Conservation (phyloP, 2,329 filamentous ascomycete genomes). For the Whalleya microplaca region DNA sequence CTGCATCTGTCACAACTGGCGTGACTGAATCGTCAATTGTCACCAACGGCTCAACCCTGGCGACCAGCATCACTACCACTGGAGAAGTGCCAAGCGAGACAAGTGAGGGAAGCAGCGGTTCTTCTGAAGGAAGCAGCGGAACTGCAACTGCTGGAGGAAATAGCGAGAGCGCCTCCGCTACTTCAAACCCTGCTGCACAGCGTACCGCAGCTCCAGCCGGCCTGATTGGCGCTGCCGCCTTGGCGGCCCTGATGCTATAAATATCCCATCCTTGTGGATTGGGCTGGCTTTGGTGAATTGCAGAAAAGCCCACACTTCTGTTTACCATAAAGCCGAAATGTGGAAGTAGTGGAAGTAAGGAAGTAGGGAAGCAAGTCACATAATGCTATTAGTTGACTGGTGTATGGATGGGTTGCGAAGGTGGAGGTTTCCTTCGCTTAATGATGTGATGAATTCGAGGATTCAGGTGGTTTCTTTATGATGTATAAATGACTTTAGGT, state of each 20-base stretch:
- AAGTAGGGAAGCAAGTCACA: slow-evolving; percentile 24
- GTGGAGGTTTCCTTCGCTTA: slow-evolving; percentile 24
- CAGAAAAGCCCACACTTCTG: neutral
- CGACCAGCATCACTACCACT: slow-evolving; percentile 27
- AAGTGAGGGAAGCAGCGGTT: slow-evolving; percentile 8
- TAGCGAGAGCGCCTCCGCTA: slow-evolving; percentile 7
- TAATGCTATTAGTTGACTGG: slow-evolving; percentile 30
- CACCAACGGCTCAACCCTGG: slow-evolving; percentile 25
- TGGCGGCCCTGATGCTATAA: slow-evolving; percentile 36
- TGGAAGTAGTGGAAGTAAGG: slow-evolving; percentile 15
- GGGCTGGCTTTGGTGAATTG: slow-evolving; percentile 9
- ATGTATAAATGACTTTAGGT: slow-evolving; percentile 38
- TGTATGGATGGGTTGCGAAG: slow-evolving; percentile 26
- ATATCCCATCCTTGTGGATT: neutral
- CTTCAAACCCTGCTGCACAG: slow-evolving; percentile 19
- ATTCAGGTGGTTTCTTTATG: slow-evolving; percentile 31
- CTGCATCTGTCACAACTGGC: slow-evolving; percentile 22
- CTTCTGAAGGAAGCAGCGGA: neutral
- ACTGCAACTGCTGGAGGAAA: slow-evolving; percentile 1
- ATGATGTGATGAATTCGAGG: slow-evolving; percentile 29
- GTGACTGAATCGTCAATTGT: slow-evolving; percentile 28
- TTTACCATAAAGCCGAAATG: too few species aligned
- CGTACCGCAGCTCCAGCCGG: slow-evolving; percentile 36
- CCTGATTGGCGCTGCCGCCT: slow-evolving; percentile 35
- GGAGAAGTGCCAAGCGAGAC: slow-evolving; percentile 17